Evolutionary conservation across 257 asterid species (phyloP), one percentile per base, ranked within the genome.

Genomic region (Jacaranda mimosifolia): DNA sequence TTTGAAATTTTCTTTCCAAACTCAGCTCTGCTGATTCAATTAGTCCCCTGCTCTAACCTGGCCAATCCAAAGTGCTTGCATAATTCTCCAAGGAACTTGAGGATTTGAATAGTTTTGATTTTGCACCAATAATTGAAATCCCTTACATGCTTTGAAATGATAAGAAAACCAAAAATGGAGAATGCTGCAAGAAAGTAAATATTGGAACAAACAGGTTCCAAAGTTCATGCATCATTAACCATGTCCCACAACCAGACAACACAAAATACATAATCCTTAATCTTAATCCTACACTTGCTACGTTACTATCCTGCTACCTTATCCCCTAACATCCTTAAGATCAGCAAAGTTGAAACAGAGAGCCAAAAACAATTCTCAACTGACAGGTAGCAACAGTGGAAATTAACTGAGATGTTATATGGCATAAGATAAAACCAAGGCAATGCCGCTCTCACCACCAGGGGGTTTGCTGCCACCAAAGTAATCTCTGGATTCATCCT

Each of bases 401-500:
- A 7, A 48, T 6, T 11, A 52, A 52, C 60, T 55, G 2, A 36
- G 77, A 57, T 18, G 43, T 21, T 32, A 18, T 6, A 6, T 21
- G 58, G 32, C 32, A 26, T 2, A 26, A 26, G 32, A 26, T 26
- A 1, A 26, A 26, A 26, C 32, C 32, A 94, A 83, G 48, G 97
- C 79, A 26, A 94, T 92, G 91, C 91, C 91, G 88, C 98, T 94
- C 84, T 91, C 95, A 0, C 97, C 97, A n/a, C 97, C 98, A 2
- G 97, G 97, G 11, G 98, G 98, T 77, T 92, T 79, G 63, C 96
- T 95, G 8, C 97, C 98, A 51, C 96, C 98, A 78, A 91, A 86
- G 85, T 87, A 85, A 63, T 91, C 99, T 73, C 97, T 81, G 18
- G 94, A 86, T 78, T 91, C 85, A 45, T 87, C 87, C 82, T 91